These are phyloP conservation scores for Paradendryphiella salina DNA, from an alignment of 2,329 filamentous ascomycete genomes.

Conservation along the genomic window DNA sequence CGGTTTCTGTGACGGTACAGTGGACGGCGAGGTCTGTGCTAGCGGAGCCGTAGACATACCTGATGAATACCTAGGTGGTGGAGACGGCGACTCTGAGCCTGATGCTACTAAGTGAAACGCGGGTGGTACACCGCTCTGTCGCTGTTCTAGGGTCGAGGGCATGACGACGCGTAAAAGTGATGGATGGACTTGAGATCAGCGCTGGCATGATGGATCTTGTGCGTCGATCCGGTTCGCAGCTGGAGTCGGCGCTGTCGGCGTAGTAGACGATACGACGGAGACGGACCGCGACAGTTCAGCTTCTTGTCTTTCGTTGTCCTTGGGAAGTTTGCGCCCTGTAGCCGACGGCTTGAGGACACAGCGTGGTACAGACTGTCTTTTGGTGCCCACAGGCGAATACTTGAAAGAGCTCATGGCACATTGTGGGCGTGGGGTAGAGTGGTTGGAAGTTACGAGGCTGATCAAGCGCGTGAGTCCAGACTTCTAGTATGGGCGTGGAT, in stretches of 20 bases:
- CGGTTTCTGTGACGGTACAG: not conserved
- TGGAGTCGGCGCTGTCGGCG: not conserved
- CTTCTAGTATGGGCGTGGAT: not conserved
- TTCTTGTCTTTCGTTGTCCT: not conserved
- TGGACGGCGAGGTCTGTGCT: not conserved
- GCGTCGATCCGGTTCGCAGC: not conserved
- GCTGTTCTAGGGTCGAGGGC: not conserved
- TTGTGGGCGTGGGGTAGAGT: not conserved
- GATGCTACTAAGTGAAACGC: conserved; percentile 12
- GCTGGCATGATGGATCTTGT: not conserved
- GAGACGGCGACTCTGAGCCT: not conserved
- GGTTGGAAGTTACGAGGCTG: too few relatives aligned
- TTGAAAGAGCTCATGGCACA: conserved; percentile 37
- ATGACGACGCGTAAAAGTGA: not conserved
- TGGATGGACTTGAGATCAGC: not conserved
- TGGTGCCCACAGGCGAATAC: conserved; percentile 32
- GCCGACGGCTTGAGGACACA: conserved; percentile 26
- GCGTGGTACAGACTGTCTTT: conserved; percentile 33
- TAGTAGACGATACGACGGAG: conserved; percentile 12
- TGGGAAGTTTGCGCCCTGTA: not conserved
- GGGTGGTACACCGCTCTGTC: not conserved
- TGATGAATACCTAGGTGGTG: not conserved
- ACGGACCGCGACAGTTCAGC: conserved; percentile 10
- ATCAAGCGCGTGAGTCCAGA: not conserved
- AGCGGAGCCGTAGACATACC: too few relatives aligned